These are phyloP conservation scores for Micromonas commoda DNA, from an alignment of 139 green algal genomes.

Conservation along the genomic window DNA sequence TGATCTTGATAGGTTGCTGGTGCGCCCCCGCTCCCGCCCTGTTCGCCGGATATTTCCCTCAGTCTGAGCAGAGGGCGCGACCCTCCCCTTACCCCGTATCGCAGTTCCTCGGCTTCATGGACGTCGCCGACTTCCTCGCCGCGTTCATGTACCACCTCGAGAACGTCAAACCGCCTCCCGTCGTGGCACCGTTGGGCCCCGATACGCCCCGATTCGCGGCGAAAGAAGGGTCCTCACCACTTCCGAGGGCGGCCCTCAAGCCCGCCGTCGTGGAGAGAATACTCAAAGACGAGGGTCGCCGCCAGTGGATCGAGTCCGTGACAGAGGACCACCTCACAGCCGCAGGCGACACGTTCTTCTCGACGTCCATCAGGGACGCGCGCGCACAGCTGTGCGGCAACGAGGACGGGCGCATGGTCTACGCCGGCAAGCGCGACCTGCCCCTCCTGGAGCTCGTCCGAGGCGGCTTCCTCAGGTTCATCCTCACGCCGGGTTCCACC, in stretches of 20 bases:
- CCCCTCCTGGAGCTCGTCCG: background rate
- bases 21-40: background rate
- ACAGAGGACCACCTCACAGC: background rate
- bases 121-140: background rate
- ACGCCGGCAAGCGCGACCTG: background rate
- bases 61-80: background rate
- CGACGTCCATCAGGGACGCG: background rate
- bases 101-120: background rate
- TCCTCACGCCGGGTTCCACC: background rate
- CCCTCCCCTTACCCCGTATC: background rate
- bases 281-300: background rate
- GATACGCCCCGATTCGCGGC: too few relatives aligned
- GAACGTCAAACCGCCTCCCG: background rate
- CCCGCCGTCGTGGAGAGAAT: too few relatives aligned
- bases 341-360: background rate
- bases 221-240: too few relatives aligned
- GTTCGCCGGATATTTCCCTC: background rate
- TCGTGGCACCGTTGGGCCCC: too few relatives aligned
- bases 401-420: background rate
- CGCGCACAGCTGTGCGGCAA: background rate
- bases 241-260: too few relatives aligned
- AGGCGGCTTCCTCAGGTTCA: background rate
- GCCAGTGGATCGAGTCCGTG: background rate
- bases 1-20: background rate
- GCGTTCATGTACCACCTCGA: background rate